Base-by-base conservation (phyloP, 768 basidiomycete genomes). In the Lepiota brunneoincarnata region DNA sequence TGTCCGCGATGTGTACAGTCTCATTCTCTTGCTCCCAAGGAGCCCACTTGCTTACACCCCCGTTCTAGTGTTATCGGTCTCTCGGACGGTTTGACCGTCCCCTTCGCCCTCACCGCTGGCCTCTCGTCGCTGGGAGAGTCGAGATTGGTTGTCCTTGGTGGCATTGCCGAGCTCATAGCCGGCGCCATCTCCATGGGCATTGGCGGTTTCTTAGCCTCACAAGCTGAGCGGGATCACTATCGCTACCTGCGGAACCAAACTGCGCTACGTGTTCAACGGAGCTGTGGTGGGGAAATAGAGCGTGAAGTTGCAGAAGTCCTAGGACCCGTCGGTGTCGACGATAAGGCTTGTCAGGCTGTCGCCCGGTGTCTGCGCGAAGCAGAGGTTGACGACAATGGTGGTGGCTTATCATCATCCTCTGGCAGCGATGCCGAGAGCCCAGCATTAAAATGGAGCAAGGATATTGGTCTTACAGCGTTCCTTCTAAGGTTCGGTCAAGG, bases 151-250 rank as follows among this genome's bases (percentile, higher is more conserved):
- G 88, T 96, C 45, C 80, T 96, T 24, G 96, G 93, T 50, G 97
- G 97, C 15, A 73, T 97, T 34, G 96, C 97, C 1, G 97, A 99
- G 68, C 86, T 99, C 60, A 92, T 96, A 54, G 93, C 95, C 1
- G 97, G 97, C 5, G 91, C 95, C 11, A 91, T 98, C 42, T 93
- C 91, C 1, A 99, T 99, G 96, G 97, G 97, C 57, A 90, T 99
- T 37, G 97, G 97, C 49, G 96, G 96, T 17, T 98, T 96, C 79
- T 86, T 99, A 45, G 94, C 94, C 2, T 93, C 95, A 1, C 92
- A 99, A 70, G 89, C 96, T 24, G 97, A 99, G 70, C 87, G 94
- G 42, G 96, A 98, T 67, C 90, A 97, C 70, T 95, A 88, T 67
- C 89, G 86, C 42, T 97, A 89, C 71, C 81, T 89, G 26, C 82